phyloP scores from a whole-genome alignment of 2,329 filamentous ascomycete genomes.

The Penicillium sp. region DNA sequence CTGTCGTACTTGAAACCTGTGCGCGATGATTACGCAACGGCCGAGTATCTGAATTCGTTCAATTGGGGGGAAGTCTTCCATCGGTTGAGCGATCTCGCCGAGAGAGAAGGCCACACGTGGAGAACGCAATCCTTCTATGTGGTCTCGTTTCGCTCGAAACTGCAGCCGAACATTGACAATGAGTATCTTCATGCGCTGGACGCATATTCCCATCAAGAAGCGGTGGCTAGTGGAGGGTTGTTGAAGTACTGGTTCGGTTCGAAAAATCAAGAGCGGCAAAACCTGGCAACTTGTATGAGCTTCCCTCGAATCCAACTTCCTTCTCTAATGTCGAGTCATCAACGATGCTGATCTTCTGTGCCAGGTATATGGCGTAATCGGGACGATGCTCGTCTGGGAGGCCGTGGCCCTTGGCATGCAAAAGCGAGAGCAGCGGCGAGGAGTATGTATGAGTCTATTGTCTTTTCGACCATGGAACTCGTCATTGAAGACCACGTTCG shows the following conservation, averaged over 20 bases:
- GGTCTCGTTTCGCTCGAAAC: constrained; percentile 72
- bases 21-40: constrained; percentile 68
- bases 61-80: constrained; percentile 66
- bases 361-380: constrained; percentile 60
- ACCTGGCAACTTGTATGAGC: constrained; percentile 70
- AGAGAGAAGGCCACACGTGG: constrained; percentile 50
- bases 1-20: constrained; percentile 59
- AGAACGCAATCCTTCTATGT: constrained; percentile 66
- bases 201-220: constrained; percentile 72
- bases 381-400: constrained; percentile 56
- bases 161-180: constrained; percentile 62
- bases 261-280: constrained; percentile 62
- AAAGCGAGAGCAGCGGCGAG: constrained; percentile 46
- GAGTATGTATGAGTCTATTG: constrained; percentile 56
- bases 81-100: constrained; percentile 50
- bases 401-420: constrained; percentile 52
- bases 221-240: constrained; percentile 70
- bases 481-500: constrained; percentile 60
- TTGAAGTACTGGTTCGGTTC: constrained; percentile 91
- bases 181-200: constrained; percentile 67
- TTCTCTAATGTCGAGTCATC: too few species aligned
- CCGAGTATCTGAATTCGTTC: constrained; percentile 66
- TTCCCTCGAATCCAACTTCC: too few species aligned
- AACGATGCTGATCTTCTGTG: not conserved
- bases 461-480: constrained; percentile 59